Conservation (phyloP, 2,329 filamentous ascomycete species). For the Colletotrichum lini region DNA sequence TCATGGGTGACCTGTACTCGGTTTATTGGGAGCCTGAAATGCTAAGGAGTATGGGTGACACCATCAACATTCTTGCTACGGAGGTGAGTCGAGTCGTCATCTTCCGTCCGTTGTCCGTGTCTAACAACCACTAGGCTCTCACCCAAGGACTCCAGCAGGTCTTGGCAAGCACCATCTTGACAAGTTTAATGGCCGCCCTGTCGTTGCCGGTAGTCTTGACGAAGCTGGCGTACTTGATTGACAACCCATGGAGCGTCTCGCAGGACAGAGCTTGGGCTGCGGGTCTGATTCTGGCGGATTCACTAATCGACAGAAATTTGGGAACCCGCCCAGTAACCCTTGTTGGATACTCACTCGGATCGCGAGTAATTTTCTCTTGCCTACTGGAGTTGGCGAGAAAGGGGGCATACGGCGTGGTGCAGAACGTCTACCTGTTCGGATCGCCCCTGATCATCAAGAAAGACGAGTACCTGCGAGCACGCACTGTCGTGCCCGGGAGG, state of each 20-base stretch:
- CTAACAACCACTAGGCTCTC: conserved; percentile 76
- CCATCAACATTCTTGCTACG: conserved; percentile 97
- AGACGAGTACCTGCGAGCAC: conserved; percentile 87
- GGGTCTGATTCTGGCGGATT: conserved; percentile 94
- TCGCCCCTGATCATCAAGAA: conserved; percentile 92
- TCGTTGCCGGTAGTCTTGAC: conserved; percentile 93
- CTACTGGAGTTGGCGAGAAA: conserved; percentile 87
- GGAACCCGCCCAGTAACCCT: conserved; percentile 93
- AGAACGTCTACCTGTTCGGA: conserved; percentile 96
- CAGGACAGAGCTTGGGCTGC: conserved; percentile 90
- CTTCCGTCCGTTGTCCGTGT: not conserved
- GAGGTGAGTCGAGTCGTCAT: conserved; percentile 76
- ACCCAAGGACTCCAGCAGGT: conserved; percentile 97
- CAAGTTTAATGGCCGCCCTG: conserved; percentile 91
- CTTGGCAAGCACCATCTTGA: conserved; percentile 88
- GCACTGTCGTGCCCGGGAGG: conserved; percentile 89
- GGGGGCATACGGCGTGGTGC: conserved; percentile 87
- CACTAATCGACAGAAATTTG: conserved; percentile 90
- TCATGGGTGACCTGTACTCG: conserved; percentile 99
- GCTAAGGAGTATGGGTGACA: conserved; percentile 97
- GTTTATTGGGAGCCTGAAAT: conserved; percentile 98
- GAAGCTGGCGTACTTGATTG: conserved; percentile 95
- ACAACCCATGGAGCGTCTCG: conserved; percentile 99
- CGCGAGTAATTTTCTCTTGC: conserved; percentile 93
- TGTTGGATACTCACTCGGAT: conserved; percentile 93